These are phyloP conservation scores for Debaryomycetaceae sp. DNA, from an alignment of 1,139 yeast species.

Conservation along the genomic window DNA sequence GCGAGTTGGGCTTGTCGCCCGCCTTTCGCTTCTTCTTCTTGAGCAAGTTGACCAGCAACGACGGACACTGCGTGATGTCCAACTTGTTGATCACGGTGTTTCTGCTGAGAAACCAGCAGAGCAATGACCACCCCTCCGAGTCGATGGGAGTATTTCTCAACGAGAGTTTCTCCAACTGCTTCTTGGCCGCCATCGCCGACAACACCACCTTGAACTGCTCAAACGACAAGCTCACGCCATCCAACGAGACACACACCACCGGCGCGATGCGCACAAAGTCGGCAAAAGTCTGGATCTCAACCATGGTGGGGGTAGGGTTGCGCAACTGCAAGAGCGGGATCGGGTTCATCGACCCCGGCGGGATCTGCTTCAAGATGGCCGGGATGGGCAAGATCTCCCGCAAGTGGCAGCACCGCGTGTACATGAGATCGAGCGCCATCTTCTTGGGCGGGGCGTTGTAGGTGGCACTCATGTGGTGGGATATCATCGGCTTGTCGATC, in stretches of 20 bases:
- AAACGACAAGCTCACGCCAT: constrained; percentile 60
- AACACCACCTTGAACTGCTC: constrained; percentile 63
- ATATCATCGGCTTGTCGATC: constrained; percentile 49
- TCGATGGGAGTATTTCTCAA: constrained; percentile 69
- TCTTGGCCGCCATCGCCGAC: constrained; percentile 57
- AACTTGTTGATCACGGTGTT: constrained; percentile 51
- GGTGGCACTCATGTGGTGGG: constrained; percentile 15
- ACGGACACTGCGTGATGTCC: constrained; percentile 71
- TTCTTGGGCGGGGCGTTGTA: constrained; percentile 37
- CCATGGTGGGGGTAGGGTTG: constrained; percentile 70
- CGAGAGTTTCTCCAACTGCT: constrained; percentile 61
- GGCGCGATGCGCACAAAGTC: constrained; percentile 76
- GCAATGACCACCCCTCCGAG: constrained; percentile 63
- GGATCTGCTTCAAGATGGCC: constrained; percentile 70
- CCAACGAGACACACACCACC: constrained; percentile 60
- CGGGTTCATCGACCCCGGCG: constrained; percentile 66
- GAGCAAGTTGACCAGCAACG: constrained; percentile 53
- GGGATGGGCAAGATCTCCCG: constrained; percentile 74
- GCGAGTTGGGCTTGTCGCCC: constrained; percentile 15
- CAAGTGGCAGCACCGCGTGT: constrained; percentile 72
- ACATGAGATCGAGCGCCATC: constrained; percentile 58
- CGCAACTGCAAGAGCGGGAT: constrained; percentile 59
- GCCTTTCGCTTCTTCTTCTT: constrained; percentile 32
- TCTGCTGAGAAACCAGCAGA: constrained; percentile 67
- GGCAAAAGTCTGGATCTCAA: constrained; percentile 69